Conservation (phyloP, 2,329 filamentous ascomycete genomes). For the Claviceps sp. region DNA sequence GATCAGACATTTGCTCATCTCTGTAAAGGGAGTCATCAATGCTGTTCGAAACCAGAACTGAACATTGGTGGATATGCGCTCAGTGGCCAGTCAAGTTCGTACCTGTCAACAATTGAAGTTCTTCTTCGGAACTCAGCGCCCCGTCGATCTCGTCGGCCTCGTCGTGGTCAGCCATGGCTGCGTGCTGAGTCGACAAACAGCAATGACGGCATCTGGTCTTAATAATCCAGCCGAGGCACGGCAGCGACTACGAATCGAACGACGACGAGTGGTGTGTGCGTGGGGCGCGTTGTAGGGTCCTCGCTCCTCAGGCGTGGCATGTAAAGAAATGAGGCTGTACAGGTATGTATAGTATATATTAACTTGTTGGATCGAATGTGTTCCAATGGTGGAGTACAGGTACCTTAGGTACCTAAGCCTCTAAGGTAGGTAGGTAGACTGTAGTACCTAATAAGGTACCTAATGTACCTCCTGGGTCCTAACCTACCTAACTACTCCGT, state of each 20-base stretch:
- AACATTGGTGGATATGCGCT: not conserved
- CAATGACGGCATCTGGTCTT: constrained; percentile 23
- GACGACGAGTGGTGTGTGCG: not conserved
- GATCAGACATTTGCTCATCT: constrained; percentile 33
- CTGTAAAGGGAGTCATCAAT: constrained; percentile 19
- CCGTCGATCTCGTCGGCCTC: constrained; percentile 43
- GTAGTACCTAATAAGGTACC: no score
- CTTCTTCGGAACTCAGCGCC: constrained; percentile 50
- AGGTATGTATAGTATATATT: no score
- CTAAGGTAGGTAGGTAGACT: no score
- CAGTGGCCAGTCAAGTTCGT: constrained; percentile 9
- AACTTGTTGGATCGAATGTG: no score
- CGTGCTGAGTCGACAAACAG: constrained; percentile 14
- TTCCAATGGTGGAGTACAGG: no score
- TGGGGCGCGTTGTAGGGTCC: not conserved
- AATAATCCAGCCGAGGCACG: constrained; percentile 4
- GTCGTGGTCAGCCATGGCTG: constrained; percentile 49
- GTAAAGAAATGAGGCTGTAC: not conserved
- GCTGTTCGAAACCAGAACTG: not conserved
- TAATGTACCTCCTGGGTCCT: no score
- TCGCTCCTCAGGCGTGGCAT: not conserved
- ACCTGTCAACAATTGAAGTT: constrained; percentile 87
- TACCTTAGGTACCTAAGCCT: no score
- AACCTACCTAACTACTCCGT: no score
- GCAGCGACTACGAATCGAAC: not conserved